Base-by-base conservation (phyloP, 139 green algal species). In the Gonium pectorale region DNA sequence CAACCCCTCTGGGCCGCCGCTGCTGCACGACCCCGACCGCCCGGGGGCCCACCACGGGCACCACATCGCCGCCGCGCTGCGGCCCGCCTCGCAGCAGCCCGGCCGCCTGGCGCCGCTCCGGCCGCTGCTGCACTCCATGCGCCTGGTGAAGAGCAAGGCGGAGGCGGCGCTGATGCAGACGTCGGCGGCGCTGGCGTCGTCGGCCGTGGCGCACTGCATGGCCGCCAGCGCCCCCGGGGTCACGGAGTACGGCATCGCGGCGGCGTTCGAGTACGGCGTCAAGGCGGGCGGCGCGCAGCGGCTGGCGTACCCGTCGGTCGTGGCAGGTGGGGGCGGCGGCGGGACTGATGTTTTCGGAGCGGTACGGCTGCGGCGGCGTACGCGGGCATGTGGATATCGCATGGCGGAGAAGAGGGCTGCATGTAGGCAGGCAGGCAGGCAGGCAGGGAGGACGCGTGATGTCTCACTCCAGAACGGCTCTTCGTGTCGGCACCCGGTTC, bases 301-400 rank as follows among this genome's bases (percentile, higher is more conserved):
- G 41, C 90, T 95, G 85, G 90, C 95, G 15, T 98, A 96, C 69
- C 95, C 95, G 0, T 80, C 85, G 24, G 94, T 98, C 3, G 94
- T 95, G 22, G 95, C 90, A 43, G 60, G 75, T 83, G 22, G 46
- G 74, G 69, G 29, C 54, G 29, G 5, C 5, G 44, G 22, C 2
- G 40, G 37, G 1, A 33, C 15, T 35, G 64, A 71, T 11, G 64
- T 44, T 21, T 64, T 29, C 44, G 7, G 33, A 3, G 31, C 67
- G 1, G n/a, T n/a, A n/a, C n/a, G n/a, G n/a, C n/a, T n/a, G n/a
- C n/a, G n/a, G n/a, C n/a, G n/a, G n/a, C n/a, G n/a, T n/a, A n/a
- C n/a, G n/a, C n/a, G n/a, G n/a, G n/a, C n/a, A n/a, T n/a, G n/a
- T n/a, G n/a, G n/a, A n/a, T n/a, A n/a, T n/a, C n/a, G n/a, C n/a